A percentile compares a stretch with the other conserved stretches of the same genome.
Conservation (phyloP, 108 stramenopile genomes). For the Aureococcus anophagefferens region DNA sequence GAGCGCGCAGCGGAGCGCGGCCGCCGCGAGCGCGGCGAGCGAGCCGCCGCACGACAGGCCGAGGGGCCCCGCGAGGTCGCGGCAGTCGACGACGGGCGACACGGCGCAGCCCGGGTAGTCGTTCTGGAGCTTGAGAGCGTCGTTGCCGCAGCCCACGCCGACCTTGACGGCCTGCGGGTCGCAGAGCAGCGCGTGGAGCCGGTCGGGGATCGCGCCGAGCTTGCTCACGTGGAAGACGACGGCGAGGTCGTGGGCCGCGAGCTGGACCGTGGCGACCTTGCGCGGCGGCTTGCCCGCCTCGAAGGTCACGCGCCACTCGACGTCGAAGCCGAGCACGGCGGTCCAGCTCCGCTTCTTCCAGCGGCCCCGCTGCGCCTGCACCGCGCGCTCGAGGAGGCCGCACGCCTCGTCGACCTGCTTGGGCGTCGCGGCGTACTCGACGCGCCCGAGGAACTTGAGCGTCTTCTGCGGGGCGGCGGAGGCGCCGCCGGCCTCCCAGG, state of each 20-base stretch:
- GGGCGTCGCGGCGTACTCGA: neutral
- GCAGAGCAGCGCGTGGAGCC: neutral
- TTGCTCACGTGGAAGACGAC: neutral
- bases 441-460: neutral
- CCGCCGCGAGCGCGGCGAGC: neutral
- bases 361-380: neutral
- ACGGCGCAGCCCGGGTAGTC: neutral
- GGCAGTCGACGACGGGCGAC: neutral
- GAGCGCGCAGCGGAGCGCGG: neutral
- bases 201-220: neutral
- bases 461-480: too few species aligned
- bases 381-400: neutral
- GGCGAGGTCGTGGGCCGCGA: neutral
- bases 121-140: neutral
- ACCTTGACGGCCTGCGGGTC: neutral
- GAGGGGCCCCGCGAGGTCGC: neutral
- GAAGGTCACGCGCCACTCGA: neutral
- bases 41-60: neutral
- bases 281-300: neutral
- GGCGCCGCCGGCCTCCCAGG: too few species aligned
- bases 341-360: neutral
- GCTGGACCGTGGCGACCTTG: slow-evolving; percentile 1
- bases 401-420: neutral
- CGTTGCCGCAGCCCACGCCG: neutral
- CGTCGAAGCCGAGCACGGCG: neutral